phyloP scores from a whole-genome alignment of 805 yeast species.

The Yarrowia deformans region DNA sequence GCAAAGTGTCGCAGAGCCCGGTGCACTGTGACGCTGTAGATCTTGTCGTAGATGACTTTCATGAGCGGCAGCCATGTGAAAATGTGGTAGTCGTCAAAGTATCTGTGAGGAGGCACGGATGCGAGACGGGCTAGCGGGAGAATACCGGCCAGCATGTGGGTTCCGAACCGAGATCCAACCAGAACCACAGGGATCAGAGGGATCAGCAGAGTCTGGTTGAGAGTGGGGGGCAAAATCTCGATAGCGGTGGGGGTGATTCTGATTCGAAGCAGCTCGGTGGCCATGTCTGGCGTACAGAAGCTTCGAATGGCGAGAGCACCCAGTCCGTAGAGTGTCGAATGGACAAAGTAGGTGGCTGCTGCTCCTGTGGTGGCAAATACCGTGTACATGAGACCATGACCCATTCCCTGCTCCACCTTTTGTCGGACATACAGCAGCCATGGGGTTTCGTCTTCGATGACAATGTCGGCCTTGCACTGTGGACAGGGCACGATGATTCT shows the following conservation, averaged over 20 bases:
- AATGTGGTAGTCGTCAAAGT: constrained; percentile 36
- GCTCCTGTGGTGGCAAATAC: constrained; percentile 35
- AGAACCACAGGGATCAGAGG: constrained; percentile 28
- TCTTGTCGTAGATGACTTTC: constrained; percentile 24
- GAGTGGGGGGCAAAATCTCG: constrained; percentile 35
- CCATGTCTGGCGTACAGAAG: constrained; percentile 33
- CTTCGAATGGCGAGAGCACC: constrained; percentile 27
- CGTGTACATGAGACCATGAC: constrained; percentile 28
- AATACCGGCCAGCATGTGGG: constrained; percentile 1
- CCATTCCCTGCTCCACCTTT: constrained; percentile 32
- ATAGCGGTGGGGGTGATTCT: constrained; percentile 33
- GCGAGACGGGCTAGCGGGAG: constrained; percentile 25
- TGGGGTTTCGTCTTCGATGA: constrained; percentile 40
- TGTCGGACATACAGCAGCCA: constrained; percentile 28
- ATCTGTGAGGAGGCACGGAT: constrained; percentile 14
- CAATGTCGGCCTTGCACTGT: constrained; percentile 48
- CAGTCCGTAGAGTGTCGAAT: constrained; percentile 25
- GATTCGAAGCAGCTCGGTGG: constrained; percentile 29
- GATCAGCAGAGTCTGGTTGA: constrained; percentile 27
- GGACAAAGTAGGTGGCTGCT: constrained; percentile 29
- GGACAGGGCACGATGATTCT: constrained; percentile 46
- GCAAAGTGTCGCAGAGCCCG: constrained; percentile 24
- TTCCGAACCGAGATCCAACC: constrained; percentile 9
- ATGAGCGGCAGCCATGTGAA: constrained; percentile 32
- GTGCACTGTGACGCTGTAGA: constrained; percentile 32